Base-by-base conservation (phyloP, 2,329 filamentous ascomycete genomes). In the Emericellopsis atlantica region DNA sequence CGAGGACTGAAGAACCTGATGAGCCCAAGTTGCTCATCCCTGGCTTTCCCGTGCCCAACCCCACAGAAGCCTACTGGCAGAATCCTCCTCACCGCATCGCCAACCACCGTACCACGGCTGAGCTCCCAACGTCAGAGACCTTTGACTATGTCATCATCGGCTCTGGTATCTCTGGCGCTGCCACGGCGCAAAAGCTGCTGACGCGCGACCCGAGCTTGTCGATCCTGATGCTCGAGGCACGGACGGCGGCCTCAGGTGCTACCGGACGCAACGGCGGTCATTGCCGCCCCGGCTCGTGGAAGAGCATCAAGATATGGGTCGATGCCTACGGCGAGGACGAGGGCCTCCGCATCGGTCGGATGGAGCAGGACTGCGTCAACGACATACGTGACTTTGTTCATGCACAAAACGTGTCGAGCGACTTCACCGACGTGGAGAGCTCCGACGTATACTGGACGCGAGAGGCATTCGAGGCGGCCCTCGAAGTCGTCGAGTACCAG, bases 191-290 rank as follows among this genome's bases (percentile, higher is more conserved):
- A 8, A 47, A 46, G 14, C 36, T 52, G 3, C 44, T 59, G 6
- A 21, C 43, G 5, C 44, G 48, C 21, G 43, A 52, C n/a, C 48
- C 53, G 0, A 36, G 45, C 7, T 43, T 53, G 3, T 39, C 43
- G 4, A 46, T 61, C 16, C 39, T 57, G 2, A 56, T 62, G 51
- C 46, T 62, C 4, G 59, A 62, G 40, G 57, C 57, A 1, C 50
- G 59, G 5, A 51, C 53, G 11, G 49, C 57, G 5, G 58, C 55
- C 21, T 58, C 56, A 11, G 58, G 54, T 3, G 59, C 60, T 6
- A 58, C 56, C 6, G 60, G 55, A 2, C 49, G 60, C 16, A 64
- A 64, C 45, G 61, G 60, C 11, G 57, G 58, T 4, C 58, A 60
- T 39, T 55, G 52, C 18, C 51, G 53, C 39, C 48, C 53, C 18